These are phyloP conservation scores for Paramyrothecium sp. DNA, from an alignment of 2,329 filamentous ascomycete genomes.

Conservation along the genomic window DNA sequence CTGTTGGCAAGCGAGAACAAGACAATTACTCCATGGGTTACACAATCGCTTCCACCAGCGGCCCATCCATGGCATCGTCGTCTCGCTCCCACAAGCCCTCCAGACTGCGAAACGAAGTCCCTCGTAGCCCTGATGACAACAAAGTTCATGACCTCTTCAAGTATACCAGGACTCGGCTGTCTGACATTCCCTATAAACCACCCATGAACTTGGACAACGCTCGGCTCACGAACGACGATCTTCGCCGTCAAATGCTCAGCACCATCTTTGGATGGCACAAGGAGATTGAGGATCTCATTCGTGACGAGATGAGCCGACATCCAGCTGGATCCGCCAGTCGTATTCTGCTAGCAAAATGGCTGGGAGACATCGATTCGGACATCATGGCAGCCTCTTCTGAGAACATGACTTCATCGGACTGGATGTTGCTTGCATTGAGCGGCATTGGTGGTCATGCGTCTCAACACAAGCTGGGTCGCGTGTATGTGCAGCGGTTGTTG, in stretches of 20 bases:
- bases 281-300: conserved; percentile 76
- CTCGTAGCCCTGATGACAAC: conserved; percentile 72
- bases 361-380: conserved; percentile 81
- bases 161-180: conserved; percentile 75
- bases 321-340: conserved; percentile 70
- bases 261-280: conserved; percentile 95
- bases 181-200: conserved; percentile 78
- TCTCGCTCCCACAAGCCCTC: conserved; percentile 56
- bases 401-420: conserved; percentile 90
- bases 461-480: conserved; percentile 85
- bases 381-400: conserved; percentile 77
- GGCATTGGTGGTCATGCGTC: conserved; percentile 75
- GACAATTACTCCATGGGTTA: conserved; percentile 56
- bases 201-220: conserved; percentile 57
- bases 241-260: conserved; percentile 86
- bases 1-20: conserved; percentile 28
- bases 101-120: conserved; percentile 74
- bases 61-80: conserved; percentile 44
- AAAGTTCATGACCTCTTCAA: conserved; percentile 80
- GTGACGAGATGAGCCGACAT: conserved; percentile 80
- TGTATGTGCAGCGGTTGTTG: conserved; percentile 86
- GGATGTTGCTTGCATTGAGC: conserved; percentile 93
- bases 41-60: conserved; percentile 32
- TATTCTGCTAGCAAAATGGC: conserved; percentile 87
- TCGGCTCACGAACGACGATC: conserved; percentile 71